Evolutionary conservation across 192 early-diverging fungal species (phyloP).

Genomic region (Lobosporangium transversale): DNA sequence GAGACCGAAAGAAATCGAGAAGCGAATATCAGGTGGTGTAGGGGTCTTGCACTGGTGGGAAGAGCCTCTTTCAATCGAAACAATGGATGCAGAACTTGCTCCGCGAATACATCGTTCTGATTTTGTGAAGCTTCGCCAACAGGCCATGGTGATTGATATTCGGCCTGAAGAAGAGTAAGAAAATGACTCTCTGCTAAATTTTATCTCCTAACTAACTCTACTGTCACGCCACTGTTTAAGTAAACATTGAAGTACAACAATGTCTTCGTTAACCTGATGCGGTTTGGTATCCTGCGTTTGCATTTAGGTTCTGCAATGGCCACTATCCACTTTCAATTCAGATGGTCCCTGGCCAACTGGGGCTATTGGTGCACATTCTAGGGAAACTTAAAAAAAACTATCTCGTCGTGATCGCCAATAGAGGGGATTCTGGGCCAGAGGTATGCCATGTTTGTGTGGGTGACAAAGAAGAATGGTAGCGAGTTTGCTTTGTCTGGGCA

Average conservation of each 20-base stretch:
- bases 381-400: slow-evolving; percentile 64
- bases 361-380: slow-evolving; percentile 52
- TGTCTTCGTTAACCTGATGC: too few relatives aligned
- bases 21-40: slow-evolving; percentile 12
- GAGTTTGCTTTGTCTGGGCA: too few relatives aligned
- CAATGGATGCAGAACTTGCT: slow-evolving; percentile 61
- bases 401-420: slow-evolving; percentile 59
- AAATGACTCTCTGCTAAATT: too few relatives aligned
- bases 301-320: slow-evolving; percentile 57
- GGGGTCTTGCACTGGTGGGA: slow-evolving; percentile 58
- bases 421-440: slow-evolving; percentile 60
- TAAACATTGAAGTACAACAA: too few relatives aligned
- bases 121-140: slow-evolving; percentile 53
- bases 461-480: too few relatives aligned
- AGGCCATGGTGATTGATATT: slow-evolving; percentile 67
- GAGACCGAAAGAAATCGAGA: slow-evolving; percentile 18
- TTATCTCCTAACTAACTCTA: too few relatives aligned
- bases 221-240: too few relatives aligned
- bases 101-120: slow-evolving; percentile 65
- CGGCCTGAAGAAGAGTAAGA: slow-evolving; percentile 63
- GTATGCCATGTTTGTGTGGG: too few relatives aligned
- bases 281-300: neutral
- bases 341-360: slow-evolving; percentile 55
- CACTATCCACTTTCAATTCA: slow-evolving; percentile 67
- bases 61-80: slow-evolving; percentile 57